Percentiles rank a stretch among this genome's conserved stretches.
phyloP scores from a whole-genome alignment of 805 yeast genomes.

The Wickerhamomyces strasburgensis region DNA sequence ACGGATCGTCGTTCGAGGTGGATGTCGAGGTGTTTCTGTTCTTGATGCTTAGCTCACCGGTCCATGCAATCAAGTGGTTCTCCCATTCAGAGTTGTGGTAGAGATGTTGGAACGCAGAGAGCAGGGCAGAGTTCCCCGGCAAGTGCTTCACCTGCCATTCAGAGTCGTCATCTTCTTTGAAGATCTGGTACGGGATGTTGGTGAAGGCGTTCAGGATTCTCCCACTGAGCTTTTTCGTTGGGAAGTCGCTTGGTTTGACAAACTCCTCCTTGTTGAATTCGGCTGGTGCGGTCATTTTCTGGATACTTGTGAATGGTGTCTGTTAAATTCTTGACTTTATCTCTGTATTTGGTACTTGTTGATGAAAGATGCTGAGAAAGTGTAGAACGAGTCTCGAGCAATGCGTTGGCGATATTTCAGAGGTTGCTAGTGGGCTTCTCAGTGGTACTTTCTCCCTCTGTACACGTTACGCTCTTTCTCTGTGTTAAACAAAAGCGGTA shows the following conservation, averaged over 20 bases:
- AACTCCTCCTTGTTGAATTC: too few species aligned
- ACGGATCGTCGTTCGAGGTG: constrained; percentile 46
- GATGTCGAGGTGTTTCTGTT: constrained; percentile 8
- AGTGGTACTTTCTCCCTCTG: too few species aligned
- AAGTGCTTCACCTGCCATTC: constrained; percentile 44
- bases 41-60: constrained; percentile 65
- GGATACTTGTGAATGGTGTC: too few species aligned
- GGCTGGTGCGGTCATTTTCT: too few species aligned
- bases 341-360: too few species aligned
- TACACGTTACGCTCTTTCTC: too few species aligned
- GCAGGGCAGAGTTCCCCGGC: constrained; percentile 81
- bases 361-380: too few species aligned
- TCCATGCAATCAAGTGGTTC: constrained; percentile 87
- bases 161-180: constrained; percentile 33
- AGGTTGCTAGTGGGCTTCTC: too few species aligned
- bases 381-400: too few species aligned
- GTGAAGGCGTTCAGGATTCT: constrained; percentile 66
- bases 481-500: too few species aligned
- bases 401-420: too few species aligned
- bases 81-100: constrained; percentile 75
- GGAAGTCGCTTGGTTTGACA: constrained; percentile 23
- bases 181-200: constrained; percentile 59
- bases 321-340: too few species aligned
- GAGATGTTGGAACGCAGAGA: constrained; percentile 66
- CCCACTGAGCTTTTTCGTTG: constrained; percentile 36